Evolutionary conservation across 441 rosid genomes (phyloP), one percentile per base, ranked within the genome.

Genomic region (Euphorbia celastroides): DNA sequence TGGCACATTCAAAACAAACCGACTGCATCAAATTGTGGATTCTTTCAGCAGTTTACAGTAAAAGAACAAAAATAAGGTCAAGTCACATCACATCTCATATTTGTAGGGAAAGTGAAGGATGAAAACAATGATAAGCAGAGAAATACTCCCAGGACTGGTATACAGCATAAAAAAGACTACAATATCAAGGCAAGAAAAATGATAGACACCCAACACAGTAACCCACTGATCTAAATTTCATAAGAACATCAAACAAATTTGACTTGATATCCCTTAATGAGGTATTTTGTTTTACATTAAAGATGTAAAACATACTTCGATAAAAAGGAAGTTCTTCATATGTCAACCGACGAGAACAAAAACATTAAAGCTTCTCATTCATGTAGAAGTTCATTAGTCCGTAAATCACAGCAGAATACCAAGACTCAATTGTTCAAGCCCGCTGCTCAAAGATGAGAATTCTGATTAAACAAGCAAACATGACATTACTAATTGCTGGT

Each of bases 1-100:
- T 1, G 97, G 99, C 59, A 92, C 99, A 76, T 92, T 94, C 76
- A 89, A 80, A 62, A 94, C 99, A 75, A 94, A 88, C 64, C 99
- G 97, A 82, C 99, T 94, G 92, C 83, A 67, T 23, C 54, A 64
- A 25, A 76, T 20, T 31, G 50, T 25, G n/a, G 62, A 61, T n/a
- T 31, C 10, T 51, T 51, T 60, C 25, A 38, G 36, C 20, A 65
- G 25, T 23, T 30, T 30, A 28, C 4, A 12, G n/a, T 12, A 32
- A 1, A 32, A 58, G 12, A 50, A 34, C 1, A 9, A 46, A n/a
- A 48, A 17, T 3, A 51, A 51, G 11, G 11, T 3, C 11, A 38
- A 7, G 44, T 3, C 11, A 34, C 44, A 38, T 38, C 44, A 38
- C 44, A 9, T 34, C 38, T 34, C 9, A n/a, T n/a, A n/a, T n/a